Evolutionary conservation across 78 protist genomes (phyloP).

Genomic region (Mastigamoeba balamuthi): DNA sequence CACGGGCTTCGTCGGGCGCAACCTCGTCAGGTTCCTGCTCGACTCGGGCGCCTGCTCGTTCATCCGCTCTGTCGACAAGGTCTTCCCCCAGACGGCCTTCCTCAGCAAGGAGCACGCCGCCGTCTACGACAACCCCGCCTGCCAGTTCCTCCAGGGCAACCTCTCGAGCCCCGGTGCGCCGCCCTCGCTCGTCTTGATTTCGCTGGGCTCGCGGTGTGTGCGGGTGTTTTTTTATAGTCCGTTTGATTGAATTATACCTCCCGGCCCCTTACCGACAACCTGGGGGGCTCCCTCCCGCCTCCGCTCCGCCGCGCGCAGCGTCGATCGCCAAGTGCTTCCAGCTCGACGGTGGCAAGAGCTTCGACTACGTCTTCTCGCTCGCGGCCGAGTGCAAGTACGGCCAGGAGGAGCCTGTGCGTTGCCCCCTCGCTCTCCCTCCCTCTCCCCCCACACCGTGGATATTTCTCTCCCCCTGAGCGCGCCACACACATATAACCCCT

Average conservation of each 20-base stretch:
- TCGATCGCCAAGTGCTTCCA: slow-evolving; percentile 33
- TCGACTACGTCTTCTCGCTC: slow-evolving; percentile 71
- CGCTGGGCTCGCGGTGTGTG: background rate
- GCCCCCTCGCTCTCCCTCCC: too few species aligned
- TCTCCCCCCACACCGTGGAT: background rate
- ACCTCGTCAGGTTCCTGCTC: slow-evolving; percentile 68
- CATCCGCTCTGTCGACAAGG: slow-evolving; percentile 85
- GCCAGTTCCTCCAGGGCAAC: slow-evolving; percentile 73
- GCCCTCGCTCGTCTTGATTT: background rate
- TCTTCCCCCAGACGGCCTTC: slow-evolving; percentile 66
- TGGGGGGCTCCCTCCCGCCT: background rate
- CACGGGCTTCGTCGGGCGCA: slow-evolving; percentile 85
- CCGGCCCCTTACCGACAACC: background rate
- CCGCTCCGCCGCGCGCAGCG: slow-evolving; percentile 4
- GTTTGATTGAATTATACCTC: background rate
- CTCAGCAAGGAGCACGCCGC: slow-evolving; percentile 22
- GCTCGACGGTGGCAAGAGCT: slow-evolving; percentile 32
- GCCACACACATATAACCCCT: background rate
- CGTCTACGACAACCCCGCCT: slow-evolving; percentile 36
- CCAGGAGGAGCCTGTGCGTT: slow-evolving; percentile 41
- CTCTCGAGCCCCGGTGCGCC: slow-evolving; percentile 9
- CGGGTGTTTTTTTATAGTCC: background rate
- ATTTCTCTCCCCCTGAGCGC: background rate
- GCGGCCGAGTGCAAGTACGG: slow-evolving; percentile 86
- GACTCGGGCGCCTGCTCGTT: slow-evolving; percentile 35